Evolutionary conservation across 1,284 basidiomycete species (phyloP).

Genomic region (Cryptococcus sp.): DNA sequence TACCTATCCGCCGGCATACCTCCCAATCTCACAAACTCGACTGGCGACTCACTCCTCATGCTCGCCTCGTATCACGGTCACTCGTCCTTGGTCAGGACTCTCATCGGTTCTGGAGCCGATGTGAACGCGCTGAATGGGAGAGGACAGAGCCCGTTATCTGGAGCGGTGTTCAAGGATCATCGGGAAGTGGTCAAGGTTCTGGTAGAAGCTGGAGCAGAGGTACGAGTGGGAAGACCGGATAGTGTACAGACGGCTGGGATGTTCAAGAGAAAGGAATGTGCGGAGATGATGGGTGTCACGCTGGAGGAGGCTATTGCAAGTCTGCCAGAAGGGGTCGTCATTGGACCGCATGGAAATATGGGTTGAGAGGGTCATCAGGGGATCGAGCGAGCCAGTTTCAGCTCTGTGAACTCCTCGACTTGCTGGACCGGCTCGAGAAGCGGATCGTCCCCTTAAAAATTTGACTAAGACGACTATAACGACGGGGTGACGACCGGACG

Average conservation of each 20-base stretch:
- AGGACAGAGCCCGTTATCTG: slow-evolving; percentile 72
- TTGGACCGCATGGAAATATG: slow-evolving; percentile 9
- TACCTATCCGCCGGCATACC: slow-evolving; percentile 71
- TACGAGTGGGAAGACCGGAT: slow-evolving; percentile 61
- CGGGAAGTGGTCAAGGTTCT: slow-evolving; percentile 60
- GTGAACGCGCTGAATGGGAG: slow-evolving; percentile 67
- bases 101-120: slow-evolving; percentile 59
- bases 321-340: slow-evolving; percentile 4
- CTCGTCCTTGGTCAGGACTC: slow-evolving; percentile 52
- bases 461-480: too few species aligned
- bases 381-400: not conserved
- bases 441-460: too few species aligned
- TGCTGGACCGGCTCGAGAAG: too few species aligned
- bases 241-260: slow-evolving; percentile 59
- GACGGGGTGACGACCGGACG: too few species aligned
- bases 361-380: not conserved
- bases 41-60: slow-evolving; percentile 78
- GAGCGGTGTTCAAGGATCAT: slow-evolving; percentile 70
- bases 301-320: slow-evolving; percentile 2
- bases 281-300: slow-evolving; percentile 6
- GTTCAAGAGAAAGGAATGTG: slow-evolving; percentile 16
- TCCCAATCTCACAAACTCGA: slow-evolving; percentile 66
- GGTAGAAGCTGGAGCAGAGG: slow-evolving; percentile 61
- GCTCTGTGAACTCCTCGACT: too few species aligned
- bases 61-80: slow-evolving; percentile 75